Conservation (phyloP, 2,329 filamentous ascomycete species). For the Colletotrichum tofieldiae region DNA sequence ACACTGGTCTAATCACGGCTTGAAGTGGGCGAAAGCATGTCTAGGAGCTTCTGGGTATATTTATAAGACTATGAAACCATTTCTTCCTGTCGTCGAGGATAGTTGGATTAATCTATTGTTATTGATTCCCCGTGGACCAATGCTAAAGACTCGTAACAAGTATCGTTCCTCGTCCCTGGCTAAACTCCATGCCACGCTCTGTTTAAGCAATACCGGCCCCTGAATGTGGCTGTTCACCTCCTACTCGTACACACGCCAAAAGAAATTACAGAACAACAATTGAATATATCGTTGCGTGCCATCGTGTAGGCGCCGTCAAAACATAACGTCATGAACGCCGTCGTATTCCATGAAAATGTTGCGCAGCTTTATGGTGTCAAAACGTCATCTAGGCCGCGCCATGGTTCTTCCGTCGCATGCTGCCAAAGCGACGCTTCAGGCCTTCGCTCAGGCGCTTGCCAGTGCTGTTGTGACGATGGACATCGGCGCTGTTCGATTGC, state of each 20-base stretch:
- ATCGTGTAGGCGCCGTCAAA: background rate
- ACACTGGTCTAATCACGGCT: no score
- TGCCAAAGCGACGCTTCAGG: conserved; percentile 69
- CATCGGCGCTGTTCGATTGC: conserved; percentile 46
- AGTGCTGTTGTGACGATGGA: conserved; percentile 59
- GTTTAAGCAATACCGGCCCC: background rate
- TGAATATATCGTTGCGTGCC: background rate
- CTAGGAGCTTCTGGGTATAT: background rate
- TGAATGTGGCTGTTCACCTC: background rate
- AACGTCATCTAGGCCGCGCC: conserved; percentile 21
- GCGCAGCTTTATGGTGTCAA: background rate
- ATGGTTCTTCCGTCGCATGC: conserved; percentile 63
- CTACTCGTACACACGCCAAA: conserved; percentile 23
- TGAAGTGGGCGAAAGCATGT: background rate
- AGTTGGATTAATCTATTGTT: background rate
- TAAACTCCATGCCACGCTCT: background rate
- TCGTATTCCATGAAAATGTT: background rate
- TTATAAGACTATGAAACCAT: conserved; percentile 1
- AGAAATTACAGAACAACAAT: background rate
- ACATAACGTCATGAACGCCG: conserved; percentile 16
- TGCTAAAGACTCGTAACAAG: background rate
- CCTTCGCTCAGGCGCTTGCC: conserved; percentile 65
- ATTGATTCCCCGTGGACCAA: background rate
- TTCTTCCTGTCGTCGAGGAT: background rate
- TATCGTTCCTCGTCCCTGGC: background rate